Base-by-base conservation (phyloP, 2,329 filamentous ascomycete species). In the Dissoconium aciculare region DNA sequence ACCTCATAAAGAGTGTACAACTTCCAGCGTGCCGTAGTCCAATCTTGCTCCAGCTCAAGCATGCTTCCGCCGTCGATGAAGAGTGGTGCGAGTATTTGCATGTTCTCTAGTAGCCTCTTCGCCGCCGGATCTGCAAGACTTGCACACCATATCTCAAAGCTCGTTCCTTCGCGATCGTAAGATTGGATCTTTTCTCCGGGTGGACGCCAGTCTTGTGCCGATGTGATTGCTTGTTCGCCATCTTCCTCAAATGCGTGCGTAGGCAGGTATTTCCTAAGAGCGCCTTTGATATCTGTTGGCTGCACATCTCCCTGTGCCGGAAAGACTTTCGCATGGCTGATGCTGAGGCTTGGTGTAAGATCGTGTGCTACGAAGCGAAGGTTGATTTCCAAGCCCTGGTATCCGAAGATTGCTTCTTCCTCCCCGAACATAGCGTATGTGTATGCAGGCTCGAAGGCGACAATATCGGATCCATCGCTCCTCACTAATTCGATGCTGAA, bases 381-480 rank as follows among this genome's bases (percentile, higher is more conserved):
- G 39, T 72, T 70, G 50, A 95, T 76, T 41, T 73, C 72, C 33
- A 93, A 67, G 32, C 74, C 73, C 52, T 83, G 76, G 63, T 94
- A 93, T 21, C 87, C 87, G 46, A 92, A 85, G 41, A 95, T 87
- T 16, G 68, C 70, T 56, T 98, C 84, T 5, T 89, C 77, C n/a
- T 95, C 78, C 47, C 83, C 83, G 45, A 95, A 94, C 40, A 98
- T 78, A 1, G 82, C 64, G 55, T 95, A 93, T 11, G 87, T 94
- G 54, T 85, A 91, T 49, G 71, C 70, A 0, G 89, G 91, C 37
- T 81, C 67, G 55, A 98, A 95, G 4, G 43, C 30, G 5, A 37
- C 33, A 9, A 34, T 32, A 21, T 63, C 62, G 5, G 56, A 56
- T 11, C 60, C 54, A 4, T 61, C 56, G 8, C 68, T 62, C 24